phyloP scores from a whole-genome alignment of 768 basidiomycete genomes.

The Leccinellum rugosiceps region DNA sequence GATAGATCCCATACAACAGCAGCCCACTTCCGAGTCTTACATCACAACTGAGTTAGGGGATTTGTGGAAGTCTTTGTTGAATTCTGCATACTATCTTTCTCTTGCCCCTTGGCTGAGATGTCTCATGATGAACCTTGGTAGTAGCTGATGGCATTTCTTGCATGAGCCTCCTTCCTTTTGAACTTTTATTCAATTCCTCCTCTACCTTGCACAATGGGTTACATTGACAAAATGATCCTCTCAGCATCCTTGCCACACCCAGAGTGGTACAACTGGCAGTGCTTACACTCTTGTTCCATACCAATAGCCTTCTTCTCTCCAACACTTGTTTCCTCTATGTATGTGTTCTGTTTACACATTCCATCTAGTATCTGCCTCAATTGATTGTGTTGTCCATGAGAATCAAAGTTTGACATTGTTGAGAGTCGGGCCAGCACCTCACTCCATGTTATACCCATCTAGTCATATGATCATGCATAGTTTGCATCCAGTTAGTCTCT shows the following conservation, averaged over 20 bases:
- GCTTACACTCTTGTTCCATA: conserved; percentile 22
- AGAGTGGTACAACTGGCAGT: conserved; percentile 1
- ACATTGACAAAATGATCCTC: neutral
- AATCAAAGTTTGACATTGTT: neutral
- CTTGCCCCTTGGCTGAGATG: no score
- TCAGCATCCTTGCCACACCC: conserved; percentile 12
- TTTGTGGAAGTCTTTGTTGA: no score
- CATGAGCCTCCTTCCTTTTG: no score
- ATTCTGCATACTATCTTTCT: no score
- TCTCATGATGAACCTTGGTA: no score
- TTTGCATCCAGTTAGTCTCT: conserved; percentile 4
- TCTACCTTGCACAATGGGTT: neutral
- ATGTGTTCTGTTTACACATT: neutral
- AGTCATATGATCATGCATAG: conserved; percentile 11
- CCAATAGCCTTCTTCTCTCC: conserved; percentile 20
- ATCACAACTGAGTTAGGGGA: no score
- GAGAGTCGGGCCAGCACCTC: no score
- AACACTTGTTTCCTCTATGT: conserved; percentile 1
- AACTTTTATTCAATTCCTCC: no score
- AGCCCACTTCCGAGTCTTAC: no score
- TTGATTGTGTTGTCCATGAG: neutral
- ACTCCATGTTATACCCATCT: conserved; percentile 18
- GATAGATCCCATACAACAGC: no score
- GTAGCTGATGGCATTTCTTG: no score
- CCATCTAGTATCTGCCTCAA: no score